A percentile compares a stretch with the other conserved stretches of the same genome.
These are phyloP conservation scores for Coffea humblotiana DNA, from an alignment of 305 asterid species.

Conservation along the genomic window DNA sequence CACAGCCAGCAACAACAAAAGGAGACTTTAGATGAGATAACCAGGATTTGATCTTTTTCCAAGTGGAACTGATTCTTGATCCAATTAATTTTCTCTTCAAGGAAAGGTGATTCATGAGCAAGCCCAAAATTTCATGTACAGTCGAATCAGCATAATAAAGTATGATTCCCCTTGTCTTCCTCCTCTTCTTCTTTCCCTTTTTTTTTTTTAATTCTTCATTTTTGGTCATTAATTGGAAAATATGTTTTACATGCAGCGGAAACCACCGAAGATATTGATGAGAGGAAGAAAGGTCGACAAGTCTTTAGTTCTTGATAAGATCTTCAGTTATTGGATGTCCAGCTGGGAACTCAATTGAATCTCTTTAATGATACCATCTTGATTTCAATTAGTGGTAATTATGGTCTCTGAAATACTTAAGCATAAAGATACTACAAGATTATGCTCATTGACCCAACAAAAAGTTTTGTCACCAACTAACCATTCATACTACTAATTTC, in stretches of 20 bases:
- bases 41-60: not conserved
- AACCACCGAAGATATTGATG: not conserved
- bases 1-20: too few relatives aligned
- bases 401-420: conserved; percentile 8
- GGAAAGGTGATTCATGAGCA: not conserved
- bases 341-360: not conserved
- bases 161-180: not conserved
- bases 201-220: too few relatives aligned
- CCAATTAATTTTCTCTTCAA: not conserved
- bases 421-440: conserved; percentile 20
- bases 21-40: not conserved
- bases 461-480: conserved; percentile 1
- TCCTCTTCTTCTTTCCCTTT: not conserved
- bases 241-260: too few relatives aligned
- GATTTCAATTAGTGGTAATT: conserved; percentile 8
- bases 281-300: not conserved
- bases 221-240: not conserved
- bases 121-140: not conserved
- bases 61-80: not conserved
- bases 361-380: conserved; percentile 3
- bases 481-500: not conserved
- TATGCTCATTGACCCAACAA: conserved; percentile 9
- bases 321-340: not conserved
- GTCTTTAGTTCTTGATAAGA: not conserved
- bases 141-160: not conserved